Evolutionary conservation across 2,329 filamentous ascomycete species (phyloP).

Genomic region (Epichloe gansuensis): DNA sequence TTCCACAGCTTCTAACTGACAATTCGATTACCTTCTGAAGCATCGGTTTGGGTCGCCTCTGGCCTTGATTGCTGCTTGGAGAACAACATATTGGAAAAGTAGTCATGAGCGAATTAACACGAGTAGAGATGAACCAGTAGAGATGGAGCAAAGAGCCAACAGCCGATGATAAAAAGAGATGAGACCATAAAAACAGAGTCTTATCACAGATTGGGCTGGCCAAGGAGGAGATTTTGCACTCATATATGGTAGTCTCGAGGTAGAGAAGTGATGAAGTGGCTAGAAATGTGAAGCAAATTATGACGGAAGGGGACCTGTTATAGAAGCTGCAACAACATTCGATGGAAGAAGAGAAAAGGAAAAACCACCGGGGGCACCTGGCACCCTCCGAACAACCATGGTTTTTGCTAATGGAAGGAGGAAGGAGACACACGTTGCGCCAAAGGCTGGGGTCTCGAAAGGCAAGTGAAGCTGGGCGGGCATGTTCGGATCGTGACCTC

Average conservation of each 20-base stretch:
- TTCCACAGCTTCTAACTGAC: slow-evolving; percentile 19
- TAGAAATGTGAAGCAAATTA: background rate
- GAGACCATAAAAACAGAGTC: slow-evolving; percentile 1
- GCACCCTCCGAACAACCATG: background rate
- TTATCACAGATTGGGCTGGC: background rate
- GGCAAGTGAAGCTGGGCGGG: background rate
- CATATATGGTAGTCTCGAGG: background rate
- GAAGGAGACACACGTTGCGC: slow-evolving; percentile 1
- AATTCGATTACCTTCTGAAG: slow-evolving; percentile 5
- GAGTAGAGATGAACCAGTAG: slow-evolving; percentile 4
- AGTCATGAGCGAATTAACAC: slow-evolving; percentile 6
- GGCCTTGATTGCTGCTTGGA: slow-evolving; percentile 9
- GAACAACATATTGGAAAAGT: slow-evolving; percentile 12
- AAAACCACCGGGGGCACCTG: background rate
- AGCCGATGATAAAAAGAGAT: slow-evolving; percentile 2
- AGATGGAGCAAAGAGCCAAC: slow-evolving; percentile 4
- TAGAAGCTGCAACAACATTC: background rate
- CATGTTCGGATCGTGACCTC: background rate
- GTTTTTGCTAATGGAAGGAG: background rate
- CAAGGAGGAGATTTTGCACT: background rate
- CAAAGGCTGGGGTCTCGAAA: background rate
- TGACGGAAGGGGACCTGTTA: background rate
- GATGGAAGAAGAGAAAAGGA: background rate
- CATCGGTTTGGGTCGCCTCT: slow-evolving; percentile 4
- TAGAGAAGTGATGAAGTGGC: background rate